Evolutionary conservation across 176 grass and related monocot genomes (phyloP).

Genomic region (Pontederia paniculata): DNA sequence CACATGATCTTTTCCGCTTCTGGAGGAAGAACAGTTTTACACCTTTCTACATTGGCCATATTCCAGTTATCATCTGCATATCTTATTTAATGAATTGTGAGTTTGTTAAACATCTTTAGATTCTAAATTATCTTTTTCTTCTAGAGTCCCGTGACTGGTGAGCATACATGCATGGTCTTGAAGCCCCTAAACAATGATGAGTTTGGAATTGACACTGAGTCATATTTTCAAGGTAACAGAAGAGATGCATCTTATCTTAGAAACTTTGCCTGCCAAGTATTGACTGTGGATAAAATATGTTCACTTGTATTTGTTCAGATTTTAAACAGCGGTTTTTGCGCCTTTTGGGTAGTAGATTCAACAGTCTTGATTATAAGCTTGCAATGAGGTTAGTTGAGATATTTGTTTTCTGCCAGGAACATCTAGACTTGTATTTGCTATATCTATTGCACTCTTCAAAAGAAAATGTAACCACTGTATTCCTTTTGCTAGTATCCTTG

Average conservation of each 20-base stretch:
- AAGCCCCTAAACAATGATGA: slow-evolving; percentile 68
- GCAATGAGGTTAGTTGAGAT: slow-evolving; percentile 60
- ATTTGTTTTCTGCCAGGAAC: too few species aligned
- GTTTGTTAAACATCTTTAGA: slow-evolving; percentile 13
- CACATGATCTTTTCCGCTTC: slow-evolving; percentile 77
- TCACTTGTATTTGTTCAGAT: slow-evolving; percentile 38
- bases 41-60: slow-evolving; percentile 89
- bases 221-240: slow-evolving; percentile 67
- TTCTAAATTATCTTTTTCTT: slow-evolving; percentile 15
- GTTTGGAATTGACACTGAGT: slow-evolving; percentile 54
- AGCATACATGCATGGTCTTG: slow-evolving; percentile 90
- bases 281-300: slow-evolving; percentile 12
- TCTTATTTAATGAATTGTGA: too few species aligned
- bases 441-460: not conserved
- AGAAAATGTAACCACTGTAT: too few species aligned
- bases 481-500: slow-evolving; percentile 52
- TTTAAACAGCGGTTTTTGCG: slow-evolving; percentile 78
- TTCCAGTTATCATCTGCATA: slow-evolving; percentile 46
- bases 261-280: not conserved
- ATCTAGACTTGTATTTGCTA: not conserved
- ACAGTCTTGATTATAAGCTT: slow-evolving; percentile 65
- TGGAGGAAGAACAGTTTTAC: slow-evolving; percentile 80
- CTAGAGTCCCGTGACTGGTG: slow-evolving; percentile 92
- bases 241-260: not conserved
- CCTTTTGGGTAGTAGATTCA: slow-evolving; percentile 63